phyloP scores from a whole-genome alignment of 2,329 filamentous ascomycete species.

The Sarocladium kiliense region DNA sequence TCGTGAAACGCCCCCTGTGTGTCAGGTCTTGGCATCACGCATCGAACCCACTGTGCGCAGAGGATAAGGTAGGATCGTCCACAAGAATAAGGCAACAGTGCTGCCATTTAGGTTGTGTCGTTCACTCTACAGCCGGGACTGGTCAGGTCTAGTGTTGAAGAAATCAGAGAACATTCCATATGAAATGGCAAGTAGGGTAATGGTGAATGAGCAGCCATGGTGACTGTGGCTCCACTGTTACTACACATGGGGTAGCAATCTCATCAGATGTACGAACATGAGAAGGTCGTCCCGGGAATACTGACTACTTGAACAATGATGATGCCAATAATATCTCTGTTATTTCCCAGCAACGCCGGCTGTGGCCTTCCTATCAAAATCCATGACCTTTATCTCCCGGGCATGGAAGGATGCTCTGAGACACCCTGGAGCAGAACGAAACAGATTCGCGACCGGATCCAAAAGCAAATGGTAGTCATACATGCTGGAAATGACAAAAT shows the following conservation, averaged over 20 bases:
- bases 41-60: not conserved
- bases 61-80: not conserved
- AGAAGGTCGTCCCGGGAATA: too few species aligned
- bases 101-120: too few species aligned
- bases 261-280: too few species aligned
- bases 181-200: too few species aligned
- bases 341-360: not conserved
- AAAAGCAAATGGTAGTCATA: not conserved
- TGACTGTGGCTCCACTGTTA: too few species aligned
- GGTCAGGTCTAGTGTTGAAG: too few species aligned
- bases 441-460: not conserved
- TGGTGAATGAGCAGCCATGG: too few species aligned
- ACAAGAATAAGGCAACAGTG: too few species aligned
- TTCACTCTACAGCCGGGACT: too few species aligned
- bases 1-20: constrained; percentile 7
- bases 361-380: not conserved
- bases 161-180: too few species aligned
- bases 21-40: constrained; percentile 2
- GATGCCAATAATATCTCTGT: not conserved
- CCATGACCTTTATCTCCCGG: not conserved
- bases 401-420: not conserved
- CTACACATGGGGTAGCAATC: too few species aligned
- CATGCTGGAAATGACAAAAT: not conserved
- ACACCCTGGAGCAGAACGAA: not conserved
- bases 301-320: too few species aligned